Evolutionary conservation across 495 filamentous ascomycete species (phyloP).

Genomic region (Daldinia grandis): DNA sequence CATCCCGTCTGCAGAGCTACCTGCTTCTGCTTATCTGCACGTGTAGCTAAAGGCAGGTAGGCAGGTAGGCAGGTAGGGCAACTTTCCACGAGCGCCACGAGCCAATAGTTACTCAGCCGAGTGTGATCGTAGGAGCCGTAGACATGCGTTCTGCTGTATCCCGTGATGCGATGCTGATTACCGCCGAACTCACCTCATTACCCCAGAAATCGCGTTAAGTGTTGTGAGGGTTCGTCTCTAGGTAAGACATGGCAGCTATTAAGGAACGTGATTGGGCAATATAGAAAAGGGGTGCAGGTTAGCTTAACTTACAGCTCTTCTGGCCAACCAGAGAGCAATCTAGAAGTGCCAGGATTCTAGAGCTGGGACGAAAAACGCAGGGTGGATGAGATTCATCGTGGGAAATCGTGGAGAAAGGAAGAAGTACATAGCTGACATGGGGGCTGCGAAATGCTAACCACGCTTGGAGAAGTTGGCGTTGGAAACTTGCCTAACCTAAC

Average conservation of each 20-base stretch:
- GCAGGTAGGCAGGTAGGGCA: background rate
- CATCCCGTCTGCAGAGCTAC: conserved; percentile 9
- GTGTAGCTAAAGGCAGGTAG: background rate
- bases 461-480: background rate
- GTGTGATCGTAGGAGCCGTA: background rate
- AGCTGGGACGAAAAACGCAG: background rate
- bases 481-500: background rate
- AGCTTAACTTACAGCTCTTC: background rate
- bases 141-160: conserved; percentile 15
- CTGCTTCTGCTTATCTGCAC: background rate
- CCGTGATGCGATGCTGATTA: conserved; percentile 23
- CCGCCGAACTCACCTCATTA: conserved; percentile 19
- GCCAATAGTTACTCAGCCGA: conserved; percentile 1
- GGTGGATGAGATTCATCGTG: conserved; percentile 5
- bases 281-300: conserved; percentile 13
- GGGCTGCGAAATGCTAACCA: background rate
- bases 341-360: conserved; percentile 5
- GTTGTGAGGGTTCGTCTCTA: conserved; percentile 1
- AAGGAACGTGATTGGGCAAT: conserved; percentile 22
- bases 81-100: background rate
- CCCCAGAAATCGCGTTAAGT: conserved; percentile 26
- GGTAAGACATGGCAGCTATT: conserved; percentile 8
- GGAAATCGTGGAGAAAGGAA: conserved; percentile 22
- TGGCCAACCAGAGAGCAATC: conserved; percentile 20
- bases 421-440: conserved; percentile 27